Base-by-base conservation (phyloP, 805 yeast species). In the Blastobotrys mokoenaii region DNA sequence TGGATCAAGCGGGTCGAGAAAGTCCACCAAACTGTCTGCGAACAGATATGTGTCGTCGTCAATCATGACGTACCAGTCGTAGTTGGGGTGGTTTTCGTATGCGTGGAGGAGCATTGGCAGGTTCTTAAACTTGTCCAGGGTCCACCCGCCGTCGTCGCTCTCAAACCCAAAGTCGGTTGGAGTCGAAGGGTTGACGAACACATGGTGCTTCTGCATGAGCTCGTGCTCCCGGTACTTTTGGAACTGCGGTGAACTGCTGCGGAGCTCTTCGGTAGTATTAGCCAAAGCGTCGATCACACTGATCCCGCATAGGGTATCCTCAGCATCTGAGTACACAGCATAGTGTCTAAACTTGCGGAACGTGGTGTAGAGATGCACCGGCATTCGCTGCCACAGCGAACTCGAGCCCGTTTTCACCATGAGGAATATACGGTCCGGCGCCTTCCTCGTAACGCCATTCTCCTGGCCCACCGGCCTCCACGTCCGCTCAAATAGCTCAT, bases 221-320 rank as follows among this genome's bases (percentile, higher is more conserved):
- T n/a, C n/a, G n/a, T n/a, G n/a, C 6, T 36, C 17, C 10, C 51
- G 31, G 30, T 46, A 48, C 17, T 40, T 17, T 14, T 38, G 14
- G 32, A 42, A 43, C n/a, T 43, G 34, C 2, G 33, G 44, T 30
- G 41, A 37, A 4, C 7, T 22, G 3, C 34, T 29, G 9, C 49
- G 42, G n/a, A 54, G 25, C 15, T 43, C 30, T 20, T 50, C 38
- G 1, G 61, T 47, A 8, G 54, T 43, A 33, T 53, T 48, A 6
- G 97, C 90, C 50, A 90, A 72, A 54, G 90, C 87, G 62, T 90
- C 97, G 57, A 88, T 77, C 38, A 90, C 97, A 67, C 90, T 95
- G 2, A 97, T 89, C 47, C 98, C 98, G 2, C 56, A 60, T 11
- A 66, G 45, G 6, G 47, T 35, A 29, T 56, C 63, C 3, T 55